These are phyloP conservation scores for Lichtheimia ornata DNA, from an alignment of 371 early-diverging fungal species.

Conservation along the genomic window DNA sequence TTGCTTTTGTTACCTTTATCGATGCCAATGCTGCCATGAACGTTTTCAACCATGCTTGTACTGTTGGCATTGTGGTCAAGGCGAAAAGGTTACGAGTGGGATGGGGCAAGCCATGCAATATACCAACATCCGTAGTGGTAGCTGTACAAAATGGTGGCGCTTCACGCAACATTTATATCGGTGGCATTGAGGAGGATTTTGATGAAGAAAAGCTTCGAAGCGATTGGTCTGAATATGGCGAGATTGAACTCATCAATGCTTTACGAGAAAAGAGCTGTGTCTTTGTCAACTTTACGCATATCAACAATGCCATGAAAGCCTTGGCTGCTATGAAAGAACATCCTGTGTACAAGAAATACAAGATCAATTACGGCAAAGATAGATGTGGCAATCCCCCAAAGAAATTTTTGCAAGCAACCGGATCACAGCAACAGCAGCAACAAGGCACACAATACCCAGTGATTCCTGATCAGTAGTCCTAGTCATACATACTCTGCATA, in stretches of 20 bases:
- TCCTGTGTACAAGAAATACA: constrained; percentile 51
- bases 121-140: constrained; percentile 53
- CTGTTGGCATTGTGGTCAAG: constrained; percentile 64
- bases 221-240: constrained; percentile 75
- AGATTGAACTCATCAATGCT: constrained; percentile 77
- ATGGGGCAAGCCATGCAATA: constrained; percentile 72
- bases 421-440: constrained; percentile 9
- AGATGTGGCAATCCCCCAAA: constrained; percentile 68
- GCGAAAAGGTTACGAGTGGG: constrained; percentile 71
- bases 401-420: neutral
- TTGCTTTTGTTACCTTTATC: constrained; percentile 85
- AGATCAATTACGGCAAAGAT: constrained; percentile 82
- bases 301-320: constrained; percentile 69
- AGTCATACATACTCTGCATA: no score
- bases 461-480: neutral
- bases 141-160: constrained; percentile 73
- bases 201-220: constrained; percentile 59
- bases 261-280: constrained; percentile 76
- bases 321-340: constrained; percentile 53
- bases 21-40: constrained; percentile 67
- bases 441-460: neutral
- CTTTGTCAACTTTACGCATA: constrained; percentile 80
- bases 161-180: constrained; percentile 82
- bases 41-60: constrained; percentile 57
- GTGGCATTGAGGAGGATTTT: constrained; percentile 56